phyloP scores from a whole-genome alignment of 1,139 yeast species.

The Yamadazyma triangularis region DNA sequence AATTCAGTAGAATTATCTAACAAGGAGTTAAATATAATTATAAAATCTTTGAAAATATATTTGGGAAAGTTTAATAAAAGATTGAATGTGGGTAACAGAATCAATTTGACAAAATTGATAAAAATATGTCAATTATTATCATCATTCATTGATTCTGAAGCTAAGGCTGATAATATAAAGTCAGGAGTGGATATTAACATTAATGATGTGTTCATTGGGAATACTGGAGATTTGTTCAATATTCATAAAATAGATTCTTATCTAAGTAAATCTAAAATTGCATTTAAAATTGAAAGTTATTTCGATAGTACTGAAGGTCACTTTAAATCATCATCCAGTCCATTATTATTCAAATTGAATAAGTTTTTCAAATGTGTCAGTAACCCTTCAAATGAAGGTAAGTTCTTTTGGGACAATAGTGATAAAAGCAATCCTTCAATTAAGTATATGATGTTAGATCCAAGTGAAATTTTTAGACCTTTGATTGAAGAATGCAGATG shows the following conservation, averaged over 20 bases:
- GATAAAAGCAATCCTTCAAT: conserved; percentile 26
- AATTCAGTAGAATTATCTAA: conserved; percentile 59
- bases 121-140: conserved; percentile 53
- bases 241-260: conserved; percentile 64
- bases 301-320: conserved; percentile 33
- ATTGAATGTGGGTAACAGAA: conserved; percentile 71
- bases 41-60: conserved; percentile 50
- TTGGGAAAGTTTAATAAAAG: conserved; percentile 54
- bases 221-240: conserved; percentile 70
- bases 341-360: conserved; percentile 63
- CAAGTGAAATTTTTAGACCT: conserved; percentile 65
- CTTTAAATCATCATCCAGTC: conserved; percentile 29
- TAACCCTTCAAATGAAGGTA: conserved; percentile 80
- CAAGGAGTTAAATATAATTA: conserved; percentile 42
- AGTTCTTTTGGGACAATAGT: conserved; percentile 59
- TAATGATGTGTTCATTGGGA: conserved; percentile 49
- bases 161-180: conserved; percentile 20
- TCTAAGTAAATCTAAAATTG: conserved; percentile 65
- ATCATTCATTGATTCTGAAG: conserved; percentile 32
- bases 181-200: conserved; percentile 55
- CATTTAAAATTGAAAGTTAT: conserved; percentile 78
- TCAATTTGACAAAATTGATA: conserved; percentile 60
- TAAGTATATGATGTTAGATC: conserved; percentile 76
- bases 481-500: conserved; percentile 65
- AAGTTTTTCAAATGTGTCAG: conserved; percentile 62